phyloP scores from a whole-genome alignment of 495 filamentous ascomycete genomes.

The Trichoderma orchidacearum region DNA sequence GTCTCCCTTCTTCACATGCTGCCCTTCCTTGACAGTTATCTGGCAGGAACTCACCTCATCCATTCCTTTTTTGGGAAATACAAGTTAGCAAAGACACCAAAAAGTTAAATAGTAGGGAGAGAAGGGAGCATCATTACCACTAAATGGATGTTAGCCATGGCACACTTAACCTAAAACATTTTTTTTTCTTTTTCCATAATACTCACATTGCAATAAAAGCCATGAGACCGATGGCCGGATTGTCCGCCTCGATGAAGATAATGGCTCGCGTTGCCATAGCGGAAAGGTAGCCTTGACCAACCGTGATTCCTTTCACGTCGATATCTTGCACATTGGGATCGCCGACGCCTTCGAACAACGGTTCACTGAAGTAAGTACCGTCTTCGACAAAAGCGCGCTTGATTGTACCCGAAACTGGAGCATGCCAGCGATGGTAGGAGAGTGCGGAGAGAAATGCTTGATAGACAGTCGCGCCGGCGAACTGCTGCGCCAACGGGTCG shows the following conservation, averaged over 20 bases:
- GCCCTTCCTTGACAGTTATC: slow-evolving; percentile 45
- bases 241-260: slow-evolving; percentile 57
- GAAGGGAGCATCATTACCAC: too few species aligned
- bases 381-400: slow-evolving; percentile 38
- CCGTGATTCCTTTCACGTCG: slow-evolving; percentile 18
- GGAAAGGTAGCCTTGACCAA: slow-evolving; percentile 45
- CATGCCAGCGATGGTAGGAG: slow-evolving; percentile 61
- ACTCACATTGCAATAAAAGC: slow-evolving; percentile 46
- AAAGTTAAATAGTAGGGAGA: too few species aligned
- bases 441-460: slow-evolving; percentile 52
- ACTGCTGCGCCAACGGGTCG: slow-evolving; percentile 33
- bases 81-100: too few species aligned
- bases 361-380: slow-evolving; percentile 60
- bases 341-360: slow-evolving; percentile 32
- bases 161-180: too few species aligned
- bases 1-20: slow-evolving; percentile 50
- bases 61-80: too few species aligned
- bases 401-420: slow-evolving; percentile 45
- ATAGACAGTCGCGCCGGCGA: slow-evolving; percentile 50
- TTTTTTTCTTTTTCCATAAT: too few species aligned
- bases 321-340: slow-evolving; percentile 13
- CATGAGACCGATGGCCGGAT: slow-evolving; percentile 51
- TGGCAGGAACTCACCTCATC: slow-evolving; percentile 58
- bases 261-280: slow-evolving; percentile 44
- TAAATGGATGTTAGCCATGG: too few species aligned